These are phyloP conservation scores for Balansia obtecta DNA, from an alignment of 2,329 filamentous ascomycete species.

Conservation along the genomic window DNA sequence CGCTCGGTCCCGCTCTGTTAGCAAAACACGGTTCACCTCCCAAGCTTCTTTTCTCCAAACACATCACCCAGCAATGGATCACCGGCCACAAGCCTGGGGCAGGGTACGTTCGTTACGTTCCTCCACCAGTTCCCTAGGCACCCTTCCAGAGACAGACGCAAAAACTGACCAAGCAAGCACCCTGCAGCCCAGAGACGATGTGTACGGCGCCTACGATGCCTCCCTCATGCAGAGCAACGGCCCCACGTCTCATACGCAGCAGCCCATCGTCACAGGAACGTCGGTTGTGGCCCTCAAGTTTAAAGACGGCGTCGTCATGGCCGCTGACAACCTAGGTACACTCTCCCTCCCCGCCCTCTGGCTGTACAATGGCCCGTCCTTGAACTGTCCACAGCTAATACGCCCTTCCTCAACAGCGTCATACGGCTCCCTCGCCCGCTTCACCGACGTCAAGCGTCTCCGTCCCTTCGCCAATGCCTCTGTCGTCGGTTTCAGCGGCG, in stretches of 20 bases:
- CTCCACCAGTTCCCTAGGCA: not conserved
- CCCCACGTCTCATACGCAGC: conserved; percentile 79
- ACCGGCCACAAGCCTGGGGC: conserved; percentile 61
- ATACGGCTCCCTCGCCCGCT: conserved; percentile 92
- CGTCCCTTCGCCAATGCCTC: conserved; percentile 75
- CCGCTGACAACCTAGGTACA: conserved; percentile 86
- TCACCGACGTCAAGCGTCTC: conserved; percentile 92
- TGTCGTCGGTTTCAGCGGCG: conserved; percentile 87
- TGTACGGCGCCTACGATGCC: conserved; percentile 87
- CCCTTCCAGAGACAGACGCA: conserved; percentile 4
- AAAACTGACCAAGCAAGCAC: conserved; percentile 6
- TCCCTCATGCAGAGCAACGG: conserved; percentile 63
- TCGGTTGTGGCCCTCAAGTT: conserved; percentile 94
- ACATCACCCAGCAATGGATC: conserved; percentile 43
- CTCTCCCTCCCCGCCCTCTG: not conserved
- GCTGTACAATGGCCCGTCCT: not conserved
- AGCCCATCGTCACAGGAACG: conserved; percentile 88
- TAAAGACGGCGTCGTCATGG: conserved; percentile 91
- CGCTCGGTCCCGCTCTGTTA: not conserved
- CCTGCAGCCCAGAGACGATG: conserved; percentile 80
- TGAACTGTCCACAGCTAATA: not conserved
- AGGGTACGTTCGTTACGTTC: conserved; percentile 53
- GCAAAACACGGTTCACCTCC: not conserved
- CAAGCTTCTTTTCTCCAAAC: conserved; percentile 1
- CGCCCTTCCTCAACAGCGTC: conserved; percentile 49